Percentiles rank a stretch among this genome's conserved stretches.
Conservation (phyloP, 179 eudicot genomes). For the Beta corolliflora region DNA sequence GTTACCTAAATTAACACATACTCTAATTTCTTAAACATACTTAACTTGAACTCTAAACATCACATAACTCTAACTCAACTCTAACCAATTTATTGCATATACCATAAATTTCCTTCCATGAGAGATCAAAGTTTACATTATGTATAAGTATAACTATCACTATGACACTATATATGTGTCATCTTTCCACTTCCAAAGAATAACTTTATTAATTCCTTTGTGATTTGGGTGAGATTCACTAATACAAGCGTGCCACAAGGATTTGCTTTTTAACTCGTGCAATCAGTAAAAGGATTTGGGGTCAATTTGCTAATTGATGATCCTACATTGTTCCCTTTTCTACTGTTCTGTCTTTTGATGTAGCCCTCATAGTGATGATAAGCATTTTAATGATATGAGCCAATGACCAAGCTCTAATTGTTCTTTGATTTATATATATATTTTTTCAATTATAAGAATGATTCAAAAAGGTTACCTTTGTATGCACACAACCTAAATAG, state of each 20-base stretch:
- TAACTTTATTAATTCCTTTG: background rate
- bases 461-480: background rate
- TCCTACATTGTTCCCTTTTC: background rate
- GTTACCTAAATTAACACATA: too few species aligned
- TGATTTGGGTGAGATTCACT: background rate
- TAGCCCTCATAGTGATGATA: background rate
- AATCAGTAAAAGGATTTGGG: background rate
- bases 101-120: background rate
- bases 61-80: too few species aligned
- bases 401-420: background rate
- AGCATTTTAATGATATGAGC: background rate
- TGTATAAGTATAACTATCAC: background rate
- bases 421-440: background rate
- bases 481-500: too few species aligned
- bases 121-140: background rate
- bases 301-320: background rate
- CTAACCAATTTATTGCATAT: too few species aligned
- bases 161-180: background rate
- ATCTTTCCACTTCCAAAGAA: constrained; percentile 1
- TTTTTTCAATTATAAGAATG: background rate
- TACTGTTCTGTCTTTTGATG: background rate
- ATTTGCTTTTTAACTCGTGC: background rate
- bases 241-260: background rate
- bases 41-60: too few species aligned
- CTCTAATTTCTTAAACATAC: too few species aligned